These are phyloP conservation scores for Dictyostelium brefeldianum DNA, from an alignment of 78 protist species.

Conservation along the genomic window DNA sequence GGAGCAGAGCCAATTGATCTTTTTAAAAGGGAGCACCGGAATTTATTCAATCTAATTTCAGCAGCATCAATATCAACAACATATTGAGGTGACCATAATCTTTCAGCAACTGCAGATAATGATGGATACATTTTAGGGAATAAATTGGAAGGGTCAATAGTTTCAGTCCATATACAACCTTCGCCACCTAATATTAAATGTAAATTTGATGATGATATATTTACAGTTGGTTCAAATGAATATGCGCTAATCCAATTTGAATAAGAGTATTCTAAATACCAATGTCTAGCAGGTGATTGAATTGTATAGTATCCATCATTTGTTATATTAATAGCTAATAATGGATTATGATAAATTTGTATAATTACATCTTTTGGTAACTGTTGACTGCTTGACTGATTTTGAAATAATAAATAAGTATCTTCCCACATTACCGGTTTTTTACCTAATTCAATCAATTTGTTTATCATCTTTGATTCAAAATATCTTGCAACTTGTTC, in stretches of 20 bases:
- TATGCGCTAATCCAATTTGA: background rate
- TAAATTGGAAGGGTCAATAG: background rate
- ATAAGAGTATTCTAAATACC: background rate
- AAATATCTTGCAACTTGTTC: background rate
- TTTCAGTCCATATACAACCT: background rate
- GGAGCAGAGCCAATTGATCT: background rate
- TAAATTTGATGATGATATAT: background rate
- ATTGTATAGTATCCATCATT: background rate
- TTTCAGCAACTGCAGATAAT: background rate
- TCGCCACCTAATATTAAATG: conserved; percentile 5
- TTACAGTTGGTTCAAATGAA: background rate
- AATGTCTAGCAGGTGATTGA: background rate
- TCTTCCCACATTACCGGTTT: conserved; percentile 4
- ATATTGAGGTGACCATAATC: background rate
- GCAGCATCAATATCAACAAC: background rate
- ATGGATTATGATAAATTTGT: background rate
- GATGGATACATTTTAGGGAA: background rate
- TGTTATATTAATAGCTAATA: background rate
- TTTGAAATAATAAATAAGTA: background rate
- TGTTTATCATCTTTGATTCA: background rate
- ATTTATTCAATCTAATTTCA: background rate
- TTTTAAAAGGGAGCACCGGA: background rate
- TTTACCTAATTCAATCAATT: background rate
- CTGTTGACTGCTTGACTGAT: background rate
- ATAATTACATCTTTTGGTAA: conserved; percentile 4